These are phyloP conservation scores for Papiliotrema flavescens DNA, from an alignment of 1,284 basidiomycete species.

Conservation along the genomic window DNA sequence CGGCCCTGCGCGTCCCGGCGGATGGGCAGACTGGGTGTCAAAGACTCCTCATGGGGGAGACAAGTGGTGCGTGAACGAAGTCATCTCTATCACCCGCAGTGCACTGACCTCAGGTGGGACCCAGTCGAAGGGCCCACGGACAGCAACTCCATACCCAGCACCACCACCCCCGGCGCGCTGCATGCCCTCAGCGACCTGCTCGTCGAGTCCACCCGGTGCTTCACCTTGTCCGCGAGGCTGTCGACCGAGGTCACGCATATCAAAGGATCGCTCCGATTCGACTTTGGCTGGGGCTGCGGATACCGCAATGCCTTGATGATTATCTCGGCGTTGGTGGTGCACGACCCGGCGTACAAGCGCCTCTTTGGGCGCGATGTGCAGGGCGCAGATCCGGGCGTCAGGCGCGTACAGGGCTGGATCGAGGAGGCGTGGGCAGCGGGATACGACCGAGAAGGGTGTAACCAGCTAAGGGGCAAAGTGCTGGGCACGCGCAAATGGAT, in stretches of 20 bases:
- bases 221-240: slow-evolving; percentile 61
- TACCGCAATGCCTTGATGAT: slow-evolving; percentile 83
- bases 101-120: slow-evolving; percentile 37
- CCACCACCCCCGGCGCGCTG: slow-evolving; percentile 70
- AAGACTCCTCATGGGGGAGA: slow-evolving; percentile 29
- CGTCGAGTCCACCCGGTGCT: slow-evolving; percentile 55
- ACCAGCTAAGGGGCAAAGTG: slow-evolving; percentile 59
- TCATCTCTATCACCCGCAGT: not conserved
- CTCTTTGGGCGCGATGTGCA: slow-evolving; percentile 40
- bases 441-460: slow-evolving; percentile 66
- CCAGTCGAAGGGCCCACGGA: slow-evolving; percentile 18
- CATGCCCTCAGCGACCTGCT: slow-evolving; percentile 61
- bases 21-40: slow-evolving; percentile 22
- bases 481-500: slow-evolving; percentile 69
- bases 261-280: slow-evolving; percentile 58
- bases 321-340: slow-evolving; percentile 64
- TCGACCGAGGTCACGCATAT: slow-evolving; percentile 66
- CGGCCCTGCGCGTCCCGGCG: slow-evolving; percentile 32
- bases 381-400: slow-evolving; percentile 60
- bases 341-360: slow-evolving; percentile 17
- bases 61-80: slow-evolving; percentile 26
- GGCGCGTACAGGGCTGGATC: slow-evolving; percentile 70
- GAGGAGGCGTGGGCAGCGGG: slow-evolving; percentile 74
- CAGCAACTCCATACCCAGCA: slow-evolving; percentile 52
- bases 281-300: slow-evolving; percentile 55